Base-by-base conservation (phyloP, 1,284 basidiomycete species). In the Sutorius eximius region DNA sequence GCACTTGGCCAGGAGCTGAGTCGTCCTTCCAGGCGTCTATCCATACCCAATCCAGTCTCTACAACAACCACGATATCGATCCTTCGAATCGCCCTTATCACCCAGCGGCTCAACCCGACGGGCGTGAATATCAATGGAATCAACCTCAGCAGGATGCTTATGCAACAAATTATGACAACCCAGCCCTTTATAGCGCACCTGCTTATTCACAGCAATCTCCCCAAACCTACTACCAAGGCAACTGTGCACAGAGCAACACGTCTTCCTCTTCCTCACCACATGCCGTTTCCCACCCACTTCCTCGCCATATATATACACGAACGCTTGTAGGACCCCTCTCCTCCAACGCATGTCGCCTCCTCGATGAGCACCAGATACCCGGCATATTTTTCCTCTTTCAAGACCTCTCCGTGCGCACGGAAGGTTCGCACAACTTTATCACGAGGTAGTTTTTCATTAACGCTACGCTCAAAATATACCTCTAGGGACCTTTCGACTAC, bases 371-470 rank as follows among this genome's bases (percentile, higher is more conserved):
- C 70, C 86, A 89, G 55, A 85, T 86, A 59, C 79, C 83, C 36
- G 93, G 93, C 4, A 86, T 96, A 57, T 94, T 90, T 72, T 94
- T 93, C 74, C 83, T 93, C 55, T 90, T 92, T 69, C 89, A 91
- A 63, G 93, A 95, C 73, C 72, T 95, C 45, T 92, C 89, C 40
- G 87, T 95, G 52, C 82, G 93, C 56, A 93, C 90, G 22, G 92
- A 95, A 77, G 89, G 89, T 71, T 69, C 66, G 62, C 50, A 34
- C 51, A 77, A 60, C 60, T 67, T 53, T 66, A 64, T 69, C 67
- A 63, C 52, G 11, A 67, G 55, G n/a, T 52, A 57, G 53, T 52
- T 57, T 51, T 58, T 63, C 57, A 63, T 68, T 60, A 59, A 66
- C 57, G 47, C 38, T 37, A 27, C 51, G 37, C 53, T 60, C 54